These are phyloP conservation scores for Aspergillus sp. DNA, from an alignment of 2,329 filamentous ascomycete genomes.

Conservation along the genomic window DNA sequence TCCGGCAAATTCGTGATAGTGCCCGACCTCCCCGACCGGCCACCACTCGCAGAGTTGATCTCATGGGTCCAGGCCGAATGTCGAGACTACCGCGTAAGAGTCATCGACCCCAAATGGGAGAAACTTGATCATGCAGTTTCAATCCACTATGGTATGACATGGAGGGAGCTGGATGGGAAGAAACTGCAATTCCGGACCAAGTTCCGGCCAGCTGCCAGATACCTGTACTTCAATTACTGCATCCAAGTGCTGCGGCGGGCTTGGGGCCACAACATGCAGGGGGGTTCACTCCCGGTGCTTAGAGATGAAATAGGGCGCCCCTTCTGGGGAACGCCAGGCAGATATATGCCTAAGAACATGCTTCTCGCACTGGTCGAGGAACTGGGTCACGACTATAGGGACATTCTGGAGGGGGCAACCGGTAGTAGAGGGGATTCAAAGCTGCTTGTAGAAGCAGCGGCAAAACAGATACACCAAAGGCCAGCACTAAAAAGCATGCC, in stretches of 20 bases:
- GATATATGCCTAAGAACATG: slow-evolving; percentile 16
- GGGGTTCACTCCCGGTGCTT: not conserved
- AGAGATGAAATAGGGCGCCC: not conserved
- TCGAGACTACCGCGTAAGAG: not conserved
- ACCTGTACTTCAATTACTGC: slow-evolving; percentile 24
- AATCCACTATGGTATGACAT: not conserved
- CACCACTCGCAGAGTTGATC: not conserved
- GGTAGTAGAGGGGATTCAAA: not conserved
- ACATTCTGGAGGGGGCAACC: not conserved
- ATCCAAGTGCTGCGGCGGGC: slow-evolving; percentile 15
- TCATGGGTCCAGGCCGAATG: not conserved
- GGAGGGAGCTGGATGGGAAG: not conserved
- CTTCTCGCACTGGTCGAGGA: slow-evolving; percentile 11
- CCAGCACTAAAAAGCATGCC: not conserved
- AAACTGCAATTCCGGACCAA: not conserved
- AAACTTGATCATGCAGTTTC: not conserved
- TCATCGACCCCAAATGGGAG: not conserved
- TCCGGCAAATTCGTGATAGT: slow-evolving; percentile 15
- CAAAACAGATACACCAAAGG: not conserved
- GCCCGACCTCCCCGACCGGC: slow-evolving; percentile 6
- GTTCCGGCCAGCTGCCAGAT: slow-evolving; percentile 16
- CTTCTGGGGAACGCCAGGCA: slow-evolving; percentile 18
- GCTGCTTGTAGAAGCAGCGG: not conserved
- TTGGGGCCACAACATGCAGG: slow-evolving; percentile 3
- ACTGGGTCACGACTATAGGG: slow-evolving; percentile 6